These are phyloP conservation scores for Geranium rotundifolium DNA, from an alignment of 345 rosid species.

Conservation along the genomic window DNA sequence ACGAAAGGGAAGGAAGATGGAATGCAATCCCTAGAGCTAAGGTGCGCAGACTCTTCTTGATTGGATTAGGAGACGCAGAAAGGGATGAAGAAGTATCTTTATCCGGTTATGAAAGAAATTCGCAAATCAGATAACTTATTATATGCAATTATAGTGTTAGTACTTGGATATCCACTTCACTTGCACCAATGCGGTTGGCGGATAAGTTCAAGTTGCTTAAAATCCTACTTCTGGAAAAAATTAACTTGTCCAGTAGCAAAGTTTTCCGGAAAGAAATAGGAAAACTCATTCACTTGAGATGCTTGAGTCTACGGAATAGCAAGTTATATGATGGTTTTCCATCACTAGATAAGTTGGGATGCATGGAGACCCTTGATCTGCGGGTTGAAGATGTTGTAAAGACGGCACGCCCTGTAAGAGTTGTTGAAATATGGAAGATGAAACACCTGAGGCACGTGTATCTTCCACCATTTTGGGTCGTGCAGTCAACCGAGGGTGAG, in stretches of 20 bases:
- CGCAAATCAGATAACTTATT: constrained; percentile 21
- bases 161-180: not conserved
- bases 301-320: constrained; percentile 6
- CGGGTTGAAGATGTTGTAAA: too few species aligned
- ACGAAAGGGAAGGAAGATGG: not conserved
- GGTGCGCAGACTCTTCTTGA: constrained; percentile 16
- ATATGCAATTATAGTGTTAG: not conserved
- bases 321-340: constrained; percentile 6
- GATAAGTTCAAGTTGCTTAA: not conserved
- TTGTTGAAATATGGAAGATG: constrained; percentile 17
- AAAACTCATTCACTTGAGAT: constrained; percentile 24
- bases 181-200: not conserved
- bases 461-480: constrained; percentile 7
- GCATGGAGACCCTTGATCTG: constrained; percentile 20
- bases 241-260: too few species aligned
- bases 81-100: not conserved
- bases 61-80: not conserved
- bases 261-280: constrained; percentile 16
- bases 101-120: constrained; percentile 4
- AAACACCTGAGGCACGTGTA: constrained; percentile 12
- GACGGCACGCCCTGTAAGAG: not conserved
- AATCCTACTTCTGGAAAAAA: not conserved
- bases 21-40: not conserved
- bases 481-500: not conserved
- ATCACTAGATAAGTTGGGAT: constrained; percentile 16